Percentiles rank a stretch among this genome's conserved stretches.
Conservation (phyloP, 768 basidiomycete genomes). For the Leccinum obscurum region DNA sequence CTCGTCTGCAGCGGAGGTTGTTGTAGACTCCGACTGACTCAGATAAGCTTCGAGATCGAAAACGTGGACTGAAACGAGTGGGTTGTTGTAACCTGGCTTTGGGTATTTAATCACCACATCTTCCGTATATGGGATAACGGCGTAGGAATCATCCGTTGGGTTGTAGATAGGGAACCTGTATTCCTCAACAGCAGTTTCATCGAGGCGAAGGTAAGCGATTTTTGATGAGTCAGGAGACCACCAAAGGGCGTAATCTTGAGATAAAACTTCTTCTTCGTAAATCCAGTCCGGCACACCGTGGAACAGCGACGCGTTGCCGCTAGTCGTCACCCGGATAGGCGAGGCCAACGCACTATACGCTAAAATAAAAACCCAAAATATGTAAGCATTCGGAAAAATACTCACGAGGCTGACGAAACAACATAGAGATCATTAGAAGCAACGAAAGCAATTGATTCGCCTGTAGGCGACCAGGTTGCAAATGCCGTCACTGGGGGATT, state of each 20-base stretch:
- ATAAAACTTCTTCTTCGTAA: slow-evolving; percentile 91
- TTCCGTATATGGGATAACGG: slow-evolving; percentile 76
- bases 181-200: slow-evolving; percentile 86
- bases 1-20: slow-evolving; percentile 35
- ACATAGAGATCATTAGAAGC: slow-evolving; percentile 87
- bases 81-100: slow-evolving; percentile 89
- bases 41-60: slow-evolving; percentile 71
- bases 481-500: slow-evolving; percentile 73
- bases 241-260: slow-evolving; percentile 76
- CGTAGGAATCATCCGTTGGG: slow-evolving; percentile 66
- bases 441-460: slow-evolving; percentile 85
- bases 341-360: slow-evolving; percentile 36
- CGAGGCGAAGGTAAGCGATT: slow-evolving; percentile 82
- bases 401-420: slow-evolving; percentile 64
- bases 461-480: slow-evolving; percentile 85
- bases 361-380: slow-evolving; percentile 9
- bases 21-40: slow-evolving; percentile 30
- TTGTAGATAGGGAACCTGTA: slow-evolving; percentile 93
- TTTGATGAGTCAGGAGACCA: slow-evolving; percentile 69
- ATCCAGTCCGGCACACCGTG: slow-evolving; percentile 98
- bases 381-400: slow-evolving; percentile 5
- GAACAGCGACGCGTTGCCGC: slow-evolving; percentile 83
- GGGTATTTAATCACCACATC: slow-evolving; percentile 73
- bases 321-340: slow-evolving; percentile 74
- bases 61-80: slow-evolving; percentile 77